Evolutionary conservation across 129 eudicot species (phyloP).

Genomic region (Solidago caesia): DNA sequence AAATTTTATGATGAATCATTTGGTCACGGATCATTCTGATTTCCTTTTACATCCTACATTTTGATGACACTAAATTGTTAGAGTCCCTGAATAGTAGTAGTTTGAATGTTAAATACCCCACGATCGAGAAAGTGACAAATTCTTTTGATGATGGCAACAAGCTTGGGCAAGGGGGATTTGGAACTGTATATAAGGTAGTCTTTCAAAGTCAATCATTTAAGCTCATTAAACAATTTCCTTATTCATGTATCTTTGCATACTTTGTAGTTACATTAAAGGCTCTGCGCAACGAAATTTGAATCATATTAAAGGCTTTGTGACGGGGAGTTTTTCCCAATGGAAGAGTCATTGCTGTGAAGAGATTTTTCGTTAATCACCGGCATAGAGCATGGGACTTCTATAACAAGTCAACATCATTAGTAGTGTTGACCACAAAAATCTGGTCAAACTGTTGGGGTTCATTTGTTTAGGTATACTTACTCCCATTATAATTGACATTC

Average conservation of each 20-base stretch:
- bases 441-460: slow-evolving; percentile 71
- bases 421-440: slow-evolving; percentile 72
- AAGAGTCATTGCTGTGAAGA: slow-evolving; percentile 79
- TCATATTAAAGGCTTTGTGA: slow-evolving; percentile 75
- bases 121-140: too few species aligned
- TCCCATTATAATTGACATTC: too few species aligned
- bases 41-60: too few species aligned
- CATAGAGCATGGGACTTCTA: slow-evolving; percentile 85
- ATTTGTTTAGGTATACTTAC: slow-evolving; percentile 75
- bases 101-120: too few species aligned
- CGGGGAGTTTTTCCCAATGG: too few species aligned
- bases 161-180: too few species aligned
- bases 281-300: neutral
- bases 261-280: too few species aligned
- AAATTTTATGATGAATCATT: neutral
- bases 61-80: too few species aligned
- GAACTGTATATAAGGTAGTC: slow-evolving; percentile 82
- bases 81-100: too few species aligned
- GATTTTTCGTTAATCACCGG: slow-evolving; percentile 78
- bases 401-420: slow-evolving; percentile 71
- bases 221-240: neutral
- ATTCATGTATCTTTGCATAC: slow-evolving; percentile 7
- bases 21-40: neutral
- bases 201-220: neutral
- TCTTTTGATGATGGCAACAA: too few species aligned